Evolutionary conservation across 441 rosid species (phyloP).

Genomic region (Brassica balearica): DNA sequence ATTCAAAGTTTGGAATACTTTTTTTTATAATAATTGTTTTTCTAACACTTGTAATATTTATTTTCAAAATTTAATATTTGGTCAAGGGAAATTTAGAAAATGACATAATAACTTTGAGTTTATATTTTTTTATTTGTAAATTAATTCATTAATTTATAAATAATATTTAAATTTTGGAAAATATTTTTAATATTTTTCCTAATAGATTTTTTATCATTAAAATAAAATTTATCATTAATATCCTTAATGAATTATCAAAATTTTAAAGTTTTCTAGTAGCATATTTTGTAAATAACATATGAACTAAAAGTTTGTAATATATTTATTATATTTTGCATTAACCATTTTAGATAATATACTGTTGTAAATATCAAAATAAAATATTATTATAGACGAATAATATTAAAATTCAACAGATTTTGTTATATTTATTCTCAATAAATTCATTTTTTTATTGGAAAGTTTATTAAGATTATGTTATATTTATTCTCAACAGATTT

Average conservation of each 20-base stretch:
- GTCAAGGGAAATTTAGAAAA: not conserved
- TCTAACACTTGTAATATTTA: no score
- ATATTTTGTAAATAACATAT: not conserved
- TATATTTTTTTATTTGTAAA: not conserved
- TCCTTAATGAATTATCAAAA: not conserved
- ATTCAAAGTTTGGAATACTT: no score
- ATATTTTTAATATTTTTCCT: not conserved
- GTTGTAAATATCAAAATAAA: not conserved
- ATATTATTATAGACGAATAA: no score
- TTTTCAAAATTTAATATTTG: not conserved
- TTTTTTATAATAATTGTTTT: no score
- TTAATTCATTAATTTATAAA: not conserved
- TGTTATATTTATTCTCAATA: not conserved
- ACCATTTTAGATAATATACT: not conserved
- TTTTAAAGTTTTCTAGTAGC: not conserved
- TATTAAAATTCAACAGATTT: not conserved
- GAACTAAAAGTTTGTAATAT: not conserved
- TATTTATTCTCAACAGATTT: not conserved
- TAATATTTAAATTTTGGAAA: no score
- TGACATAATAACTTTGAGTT: no score
- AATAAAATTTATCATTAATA: no score
- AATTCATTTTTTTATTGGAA: not conserved
- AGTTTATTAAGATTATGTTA: no score
- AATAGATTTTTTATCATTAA: not conserved
- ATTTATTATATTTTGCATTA: not conserved